Base-by-base conservation (phyloP, 768 basidiomycete species). In the Leccinum broughii region DNA sequence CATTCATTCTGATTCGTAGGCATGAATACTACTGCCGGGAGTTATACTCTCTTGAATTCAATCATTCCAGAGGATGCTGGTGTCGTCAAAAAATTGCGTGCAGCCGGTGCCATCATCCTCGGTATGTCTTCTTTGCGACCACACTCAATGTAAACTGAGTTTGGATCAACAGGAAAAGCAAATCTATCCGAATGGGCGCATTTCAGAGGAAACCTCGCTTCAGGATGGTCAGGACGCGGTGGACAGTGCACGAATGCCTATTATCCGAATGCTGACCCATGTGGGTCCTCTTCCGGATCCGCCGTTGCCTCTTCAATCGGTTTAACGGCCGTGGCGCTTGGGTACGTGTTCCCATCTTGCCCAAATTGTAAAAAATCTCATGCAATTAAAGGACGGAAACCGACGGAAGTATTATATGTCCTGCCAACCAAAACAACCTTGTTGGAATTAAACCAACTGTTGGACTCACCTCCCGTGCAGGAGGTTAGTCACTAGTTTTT, bases 381-480 rank as follows among this genome's bases (percentile, higher is more conserved):
- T 35, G 9, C 9, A 6, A 26, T 48, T 26, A 46, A 32, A 70
- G 70, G 10, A 77, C 81, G 3, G 83, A 84, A 57, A 83, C 83
- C 0, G 79, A 81, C 59, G 83, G 85, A 7, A 83, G 83, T 56
- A 84, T 85, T 28, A 81, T 77, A 4, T 84, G 79, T 61, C 86
- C 84, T 24, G 70, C 80, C 0, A 77, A 76, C 63, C 69, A 77
- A 20, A 85, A 85, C 55, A 85, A 85, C 62, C 46, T 85, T 6
- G 85, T 77, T 4, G 85, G 85, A 0, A 83, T 87, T 51, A 85
- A 85, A 63, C 83, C 86, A 0, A 86, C 83, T 3, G 78, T 86
- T 9, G 85, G 85, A 0, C 69, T 85, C 35, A 85, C 83, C 3
- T 86, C 84, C 5, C 77, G 84, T 14, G 81, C 83, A 15, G 85